Conservation (phyloP, 495 filamentous ascomycete genomes). For the Hypoxylon fragiforme region DNA sequence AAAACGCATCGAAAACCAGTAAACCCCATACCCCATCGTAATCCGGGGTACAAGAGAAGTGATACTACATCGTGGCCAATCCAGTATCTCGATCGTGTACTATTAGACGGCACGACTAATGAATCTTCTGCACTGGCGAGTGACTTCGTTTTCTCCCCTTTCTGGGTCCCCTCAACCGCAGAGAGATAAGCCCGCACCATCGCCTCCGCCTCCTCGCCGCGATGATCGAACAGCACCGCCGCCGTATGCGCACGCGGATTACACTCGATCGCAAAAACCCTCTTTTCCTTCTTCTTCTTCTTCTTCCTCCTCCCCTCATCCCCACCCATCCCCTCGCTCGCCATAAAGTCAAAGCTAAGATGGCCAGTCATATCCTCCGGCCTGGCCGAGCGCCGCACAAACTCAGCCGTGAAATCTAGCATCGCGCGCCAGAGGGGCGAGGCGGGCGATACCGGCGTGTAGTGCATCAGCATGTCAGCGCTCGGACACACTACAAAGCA, state of each 20-base stretch:
- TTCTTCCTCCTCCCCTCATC: conserved; percentile 19
- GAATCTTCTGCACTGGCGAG: neutral
- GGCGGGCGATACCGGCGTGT: conserved; percentile 56
- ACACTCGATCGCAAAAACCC: conserved; percentile 63
- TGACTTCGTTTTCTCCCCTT: neutral
- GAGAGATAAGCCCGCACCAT: conserved; percentile 44
- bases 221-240: conserved; percentile 53
- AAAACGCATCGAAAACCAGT: conserved; percentile 21
- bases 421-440: conserved; percentile 60
- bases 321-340: conserved; percentile 41
- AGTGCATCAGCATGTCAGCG: conserved; percentile 62
- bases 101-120: conserved; percentile 34
- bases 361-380: conserved; percentile 64
- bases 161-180: conserved; percentile 29
- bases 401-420: conserved; percentile 60
- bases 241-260: conserved; percentile 66
- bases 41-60: conserved; percentile 39
- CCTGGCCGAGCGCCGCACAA: conserved; percentile 51
- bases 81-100: conserved; percentile 55
- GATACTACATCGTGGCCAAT: conserved; percentile 61
- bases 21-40: neutral
- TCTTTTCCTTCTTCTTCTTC: conserved; percentile 30
- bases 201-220: conserved; percentile 36
- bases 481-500: conserved; percentile 67
- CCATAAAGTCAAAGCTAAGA: conserved; percentile 66